Base-by-base conservation (phyloP, 1,139 yeast genomes). In the Pichia sp. region DNA sequence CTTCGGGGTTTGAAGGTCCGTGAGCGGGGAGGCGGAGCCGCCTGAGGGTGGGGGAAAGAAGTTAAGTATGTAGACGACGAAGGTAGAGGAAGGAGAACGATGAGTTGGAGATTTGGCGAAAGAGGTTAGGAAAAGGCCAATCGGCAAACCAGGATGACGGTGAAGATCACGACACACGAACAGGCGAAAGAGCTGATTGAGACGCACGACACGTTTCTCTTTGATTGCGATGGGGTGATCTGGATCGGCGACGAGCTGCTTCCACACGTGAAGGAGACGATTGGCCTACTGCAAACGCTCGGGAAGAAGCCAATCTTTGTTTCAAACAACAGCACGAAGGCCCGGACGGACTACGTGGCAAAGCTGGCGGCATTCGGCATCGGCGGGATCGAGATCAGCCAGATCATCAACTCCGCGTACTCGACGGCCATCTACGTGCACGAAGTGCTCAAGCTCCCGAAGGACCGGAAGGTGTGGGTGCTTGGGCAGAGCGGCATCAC, bases 211-310 rank as follows among this genome's bases (percentile, higher is more conserved):
- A 87, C 87, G 57, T 90, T 90, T 64, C 73, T 92, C 57, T 92
- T 92, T 67, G 98, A 92, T 67, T 92, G 98, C 71, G 98, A 92
- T 67, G 98, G 92, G 0, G 98, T 92, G 7, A 75, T 92, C 52
- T 92, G 98, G 98, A 75, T 86, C 43, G 97, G 96, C 16, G 80
- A 80, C 52, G 80, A 78, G 50, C 70, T 86, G 38, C 78, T 92
- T 49, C 96, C 97, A 3, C 79, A 83, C 15, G 86, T 87, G 13
- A 74, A 74, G 26, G 92, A 88, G 63, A 81, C 95, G 1, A 68
- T 92, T 43, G 77, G 78, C 8, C 68, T 80, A 57, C 72, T 92
- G 58, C 72, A 82, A 54, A 60, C 72, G 4, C 50, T 68, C 16
- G 78, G 78, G 52, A 93, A 93, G 69, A 80, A 84, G 53, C 76